phyloP scores from a whole-genome alignment of 306 rosid genomes.

The Dalbergia cochinchinensis region DNA sequence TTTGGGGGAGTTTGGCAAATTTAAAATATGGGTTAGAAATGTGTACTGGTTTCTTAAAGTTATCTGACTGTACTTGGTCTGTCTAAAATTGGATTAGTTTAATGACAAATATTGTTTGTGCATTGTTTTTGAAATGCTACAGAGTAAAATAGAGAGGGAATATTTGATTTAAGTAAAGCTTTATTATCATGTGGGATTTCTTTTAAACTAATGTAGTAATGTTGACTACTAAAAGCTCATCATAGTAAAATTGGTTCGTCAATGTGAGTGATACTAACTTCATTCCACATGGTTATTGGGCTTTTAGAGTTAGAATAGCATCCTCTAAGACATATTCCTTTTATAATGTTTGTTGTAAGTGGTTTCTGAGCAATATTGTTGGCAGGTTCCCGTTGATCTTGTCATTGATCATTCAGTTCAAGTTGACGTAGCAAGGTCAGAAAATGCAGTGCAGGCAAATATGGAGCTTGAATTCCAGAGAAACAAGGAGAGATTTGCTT shows the following conservation, averaged over 20 bases:
- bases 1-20: constrained; percentile 29
- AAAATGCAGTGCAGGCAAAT: constrained; percentile 89
- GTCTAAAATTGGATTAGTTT: neutral
- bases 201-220: neutral
- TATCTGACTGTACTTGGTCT: neutral
- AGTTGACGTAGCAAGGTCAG: constrained; percentile 87
- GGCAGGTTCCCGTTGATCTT: constrained; percentile 96
- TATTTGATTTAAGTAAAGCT: neutral
- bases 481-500: constrained; percentile 92
- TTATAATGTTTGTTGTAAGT: constrained; percentile 27
- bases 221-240: neutral
- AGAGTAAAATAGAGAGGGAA: neutral
- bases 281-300: neutral
- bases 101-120: neutral
- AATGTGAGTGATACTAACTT: constrained; percentile 29
- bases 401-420: constrained; percentile 96
- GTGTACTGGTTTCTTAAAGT: neutral
- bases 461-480: constrained; percentile 94
- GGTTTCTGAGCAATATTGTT: constrained; percentile 3
- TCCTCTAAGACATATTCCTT: neutral
- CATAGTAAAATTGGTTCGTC: neutral
- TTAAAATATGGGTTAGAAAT: constrained; percentile 3
- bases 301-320: constrained; percentile 4
- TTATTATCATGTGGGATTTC: constrained; percentile 11
- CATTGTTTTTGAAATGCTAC: neutral